Base-by-base conservation (phyloP, 352 stramenopile genomes). In the Phytopythium oedochilum region DNA sequence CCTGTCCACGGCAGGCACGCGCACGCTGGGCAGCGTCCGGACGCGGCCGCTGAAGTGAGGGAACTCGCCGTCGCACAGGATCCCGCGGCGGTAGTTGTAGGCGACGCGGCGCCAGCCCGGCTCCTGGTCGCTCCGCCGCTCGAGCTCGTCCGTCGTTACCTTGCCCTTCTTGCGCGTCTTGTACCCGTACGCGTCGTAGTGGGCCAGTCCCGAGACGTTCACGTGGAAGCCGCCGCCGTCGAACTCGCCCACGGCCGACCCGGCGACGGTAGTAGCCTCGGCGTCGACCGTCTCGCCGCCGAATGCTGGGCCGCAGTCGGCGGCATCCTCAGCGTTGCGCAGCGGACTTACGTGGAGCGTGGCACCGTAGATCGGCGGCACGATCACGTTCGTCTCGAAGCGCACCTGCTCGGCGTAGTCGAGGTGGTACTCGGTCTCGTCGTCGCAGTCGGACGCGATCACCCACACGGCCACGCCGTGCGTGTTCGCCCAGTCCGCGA, bases 381-480 rank as follows among this genome's bases (percentile, higher is more conserved):
- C 70, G 9, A 84, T 67, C 5, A 87, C 70, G 50, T 89, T 89
- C n/a, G 78, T 86, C 66, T 89, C 74, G 59, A 68, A 89, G 42
- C 78, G 71, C 42, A 89, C 73, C 62, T 80, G 75, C 59, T 89
- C 78, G 14, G 78, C 78, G 53, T 89, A 89, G 64, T 89, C 78
- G 28, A 89, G 62, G 53, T 89, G 78, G 40, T 89, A 89, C 53
- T 83, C 72, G 23, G 78, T 83, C 64, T 83, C 71, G 64, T 85
- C 75, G 35, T 78, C 44, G 50, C 65, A 79, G 62, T 76, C 73
- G 10, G 75, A 89, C 9, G 78, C 73, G 54, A 89, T 83, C 36
- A 89, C 75, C 78, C 78, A 89, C 9, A 87, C 73, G 14, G 75
- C 78, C 12, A 86, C 75, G 22, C 78, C 77, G 42, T 84, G 70